phyloP scores from a whole-genome alignment of 345 rosid species.

The Gossypium turneri region DNA sequence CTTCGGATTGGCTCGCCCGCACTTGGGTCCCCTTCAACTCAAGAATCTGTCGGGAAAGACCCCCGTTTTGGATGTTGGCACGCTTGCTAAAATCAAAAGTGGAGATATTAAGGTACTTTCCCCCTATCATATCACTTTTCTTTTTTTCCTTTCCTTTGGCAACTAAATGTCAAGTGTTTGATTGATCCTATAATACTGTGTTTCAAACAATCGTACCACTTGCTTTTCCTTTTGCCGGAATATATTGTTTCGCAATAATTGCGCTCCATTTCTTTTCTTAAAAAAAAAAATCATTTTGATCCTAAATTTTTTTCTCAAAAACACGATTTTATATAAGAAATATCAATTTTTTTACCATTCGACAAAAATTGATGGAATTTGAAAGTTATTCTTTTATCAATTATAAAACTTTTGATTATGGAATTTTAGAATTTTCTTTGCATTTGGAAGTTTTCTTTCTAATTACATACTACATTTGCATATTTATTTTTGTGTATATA shows the following conservation, averaged over 20 bases:
- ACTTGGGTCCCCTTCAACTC: slow-evolving; percentile 71
- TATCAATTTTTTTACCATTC: too few relatives aligned
- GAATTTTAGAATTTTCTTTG: not conserved
- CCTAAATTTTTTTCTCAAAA: too few relatives aligned
- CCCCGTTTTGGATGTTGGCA: slow-evolving; percentile 87
- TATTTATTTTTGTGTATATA: too few relatives aligned
- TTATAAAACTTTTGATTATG: not conserved
- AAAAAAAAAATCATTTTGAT: too few relatives aligned
- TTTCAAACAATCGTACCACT: slow-evolving; percentile 11
- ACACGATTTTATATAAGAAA: too few relatives aligned
- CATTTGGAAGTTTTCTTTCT: not conserved
- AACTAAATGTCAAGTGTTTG: slow-evolving; percentile 16
- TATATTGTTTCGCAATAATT: not conserved
- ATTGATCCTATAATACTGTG: slow-evolving; percentile 27
- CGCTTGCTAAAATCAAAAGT: slow-evolving; percentile 76
- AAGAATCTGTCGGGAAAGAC: slow-evolving; percentile 79
- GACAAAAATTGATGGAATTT: too few relatives aligned
- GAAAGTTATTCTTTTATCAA: too few relatives aligned
- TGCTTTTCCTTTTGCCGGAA: slow-evolving; percentile 13
- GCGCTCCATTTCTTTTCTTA: not conserved
- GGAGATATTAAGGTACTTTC: slow-evolving; percentile 74
- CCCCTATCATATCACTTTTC: slow-evolving; percentile 2
- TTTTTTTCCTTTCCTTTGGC: slow-evolving; percentile 5
- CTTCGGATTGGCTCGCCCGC: slow-evolving; percentile 77
- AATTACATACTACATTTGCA: too few relatives aligned